These are phyloP conservation scores for Suhomyces guaymorum DNA, from an alignment of 1,139 yeast genomes.

Conservation along the genomic window DNA sequence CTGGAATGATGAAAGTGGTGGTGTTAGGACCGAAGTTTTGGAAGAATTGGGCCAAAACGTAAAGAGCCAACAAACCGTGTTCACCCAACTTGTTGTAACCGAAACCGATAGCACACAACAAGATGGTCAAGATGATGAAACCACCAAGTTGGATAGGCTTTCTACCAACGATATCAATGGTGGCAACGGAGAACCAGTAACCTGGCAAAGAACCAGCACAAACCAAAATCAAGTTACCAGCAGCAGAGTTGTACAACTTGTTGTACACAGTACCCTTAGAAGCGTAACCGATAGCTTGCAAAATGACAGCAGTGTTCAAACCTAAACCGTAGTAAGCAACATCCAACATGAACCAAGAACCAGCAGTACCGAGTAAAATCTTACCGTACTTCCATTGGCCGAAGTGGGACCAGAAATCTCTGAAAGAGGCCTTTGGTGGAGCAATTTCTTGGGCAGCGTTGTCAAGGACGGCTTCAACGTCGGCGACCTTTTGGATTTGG, in stretches of 20 bases:
- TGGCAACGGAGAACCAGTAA: slow-evolving; percentile 79
- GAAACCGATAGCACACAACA: slow-evolving; percentile 76
- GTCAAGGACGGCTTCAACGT: slow-evolving; percentile 52
- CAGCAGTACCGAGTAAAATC: slow-evolving; percentile 89
- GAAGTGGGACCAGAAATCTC: slow-evolving; percentile 70
- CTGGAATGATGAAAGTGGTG: slow-evolving; percentile 94
- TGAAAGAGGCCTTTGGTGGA: slow-evolving; percentile 60
- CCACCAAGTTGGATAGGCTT: slow-evolving; percentile 77
- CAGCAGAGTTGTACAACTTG: slow-evolving; percentile 71
- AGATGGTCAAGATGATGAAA: slow-evolving; percentile 63
- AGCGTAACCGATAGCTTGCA: slow-evolving; percentile 76
- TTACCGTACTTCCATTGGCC: slow-evolving; percentile 87
- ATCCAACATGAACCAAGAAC: slow-evolving; percentile 95
- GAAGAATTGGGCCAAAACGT: slow-evolving; percentile 79
- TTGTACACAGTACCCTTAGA: slow-evolving; percentile 61
- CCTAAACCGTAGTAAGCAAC: slow-evolving; percentile 92
- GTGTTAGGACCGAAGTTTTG: slow-evolving; percentile 93
- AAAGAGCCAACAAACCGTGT: slow-evolving; percentile 70
- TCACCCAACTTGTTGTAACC: slow-evolving; percentile 67
- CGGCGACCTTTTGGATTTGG: slow-evolving; percentile 59
- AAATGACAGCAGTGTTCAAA: slow-evolving; percentile 74
- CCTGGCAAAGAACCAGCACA: slow-evolving; percentile 95
- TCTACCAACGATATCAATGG: slow-evolving; percentile 78
- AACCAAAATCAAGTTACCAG: slow-evolving; percentile 84
- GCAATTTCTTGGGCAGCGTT: slow-evolving; percentile 45